Evolutionary conservation across 208 protist genomes (phyloP).

Genomic region (Porcisia hertigi): DNA sequence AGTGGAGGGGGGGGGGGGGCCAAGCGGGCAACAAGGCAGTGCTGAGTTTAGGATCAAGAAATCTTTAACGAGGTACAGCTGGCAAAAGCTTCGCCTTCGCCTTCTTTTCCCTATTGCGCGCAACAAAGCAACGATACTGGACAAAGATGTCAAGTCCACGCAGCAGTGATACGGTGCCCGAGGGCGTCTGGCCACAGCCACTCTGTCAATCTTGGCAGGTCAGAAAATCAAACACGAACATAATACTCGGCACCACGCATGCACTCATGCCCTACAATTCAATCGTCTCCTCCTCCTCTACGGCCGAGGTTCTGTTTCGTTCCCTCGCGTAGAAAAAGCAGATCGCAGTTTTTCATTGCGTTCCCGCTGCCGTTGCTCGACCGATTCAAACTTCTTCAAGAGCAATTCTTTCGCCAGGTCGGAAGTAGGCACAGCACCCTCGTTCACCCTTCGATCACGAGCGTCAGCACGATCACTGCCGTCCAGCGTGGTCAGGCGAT

Average conservation of each 20-base stretch:
- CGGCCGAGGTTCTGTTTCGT: neutral
- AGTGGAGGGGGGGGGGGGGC: too few relatives aligned
- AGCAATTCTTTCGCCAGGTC: slow-evolving; percentile 25
- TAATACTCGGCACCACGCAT: neutral
- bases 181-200: neutral
- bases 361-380: slow-evolving; percentile 50
- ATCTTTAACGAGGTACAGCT: neutral
- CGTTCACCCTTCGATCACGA: slow-evolving; percentile 14
- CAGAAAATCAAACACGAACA: neutral
- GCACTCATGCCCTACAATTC: too few relatives aligned
- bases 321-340: slow-evolving; percentile 18
- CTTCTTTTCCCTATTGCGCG: neutral
- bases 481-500: slow-evolving; percentile 22
- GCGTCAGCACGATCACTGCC: slow-evolving; percentile 17
- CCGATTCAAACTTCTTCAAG: slow-evolving; percentile 31
- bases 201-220: neutral
- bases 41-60: neutral
- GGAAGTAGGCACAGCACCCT: neutral
- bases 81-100: neutral
- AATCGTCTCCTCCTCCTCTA: neutral
- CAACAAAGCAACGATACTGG: neutral
- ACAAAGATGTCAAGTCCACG: neutral
- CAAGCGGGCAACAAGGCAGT: neutral
- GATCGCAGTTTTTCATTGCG: slow-evolving; percentile 53
- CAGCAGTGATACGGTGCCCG: neutral